These are phyloP conservation scores for Gossypium davidsonii DNA, from an alignment of 441 rosid species.

Conservation along the genomic window DNA sequence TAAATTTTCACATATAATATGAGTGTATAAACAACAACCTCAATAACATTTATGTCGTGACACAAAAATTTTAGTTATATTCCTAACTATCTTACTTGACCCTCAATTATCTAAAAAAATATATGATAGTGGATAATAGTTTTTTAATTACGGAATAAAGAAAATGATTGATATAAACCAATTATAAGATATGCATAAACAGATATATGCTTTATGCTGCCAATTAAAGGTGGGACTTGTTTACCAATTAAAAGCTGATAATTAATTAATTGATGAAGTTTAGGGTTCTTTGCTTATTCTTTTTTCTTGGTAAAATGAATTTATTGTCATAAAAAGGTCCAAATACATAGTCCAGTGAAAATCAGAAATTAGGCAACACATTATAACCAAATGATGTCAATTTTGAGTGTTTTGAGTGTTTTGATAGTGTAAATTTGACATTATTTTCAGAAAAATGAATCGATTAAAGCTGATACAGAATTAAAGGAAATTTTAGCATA, in stretches of 20 bases:
- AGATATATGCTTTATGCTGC: neutral
- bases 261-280: too few species aligned
- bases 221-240: neutral
- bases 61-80: too few species aligned
- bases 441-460: neutral
- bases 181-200: neutral
- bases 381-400: neutral
- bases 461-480: neutral
- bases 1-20: too few species aligned
- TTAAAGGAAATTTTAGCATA: neutral
- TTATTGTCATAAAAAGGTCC: too few species aligned
- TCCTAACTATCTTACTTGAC: too few species aligned
- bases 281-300: too few species aligned
- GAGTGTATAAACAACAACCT: too few species aligned
- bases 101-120: too few species aligned
- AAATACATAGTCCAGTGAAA: too few species aligned
- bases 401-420: neutral
- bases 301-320: too few species aligned
- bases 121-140: neutral
- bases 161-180: neutral
- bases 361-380: too few species aligned
- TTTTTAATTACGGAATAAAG: neutral
- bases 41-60: too few species aligned
- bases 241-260: neutral
- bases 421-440: neutral